Evolutionary conservation across 116 monocot species (phyloP).

Genomic region (Zostera marina): DNA sequence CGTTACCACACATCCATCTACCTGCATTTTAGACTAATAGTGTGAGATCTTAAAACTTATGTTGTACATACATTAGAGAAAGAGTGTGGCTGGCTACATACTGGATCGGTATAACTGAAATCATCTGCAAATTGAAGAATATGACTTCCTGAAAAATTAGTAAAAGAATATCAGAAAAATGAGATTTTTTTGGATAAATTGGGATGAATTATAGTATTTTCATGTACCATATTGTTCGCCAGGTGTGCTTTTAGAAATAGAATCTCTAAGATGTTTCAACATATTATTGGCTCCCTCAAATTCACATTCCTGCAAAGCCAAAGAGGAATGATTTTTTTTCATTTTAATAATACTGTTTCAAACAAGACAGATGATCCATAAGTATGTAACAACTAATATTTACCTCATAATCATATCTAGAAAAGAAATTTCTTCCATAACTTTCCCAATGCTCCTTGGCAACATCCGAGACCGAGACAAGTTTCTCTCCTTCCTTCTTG

Average conservation of each 20-base stretch:
- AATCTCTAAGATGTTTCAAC: constrained; percentile 59
- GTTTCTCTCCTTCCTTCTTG: constrained; percentile 70
- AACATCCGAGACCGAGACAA: constrained; percentile 77
- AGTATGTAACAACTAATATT: background rate
- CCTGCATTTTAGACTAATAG: constrained; percentile 20
- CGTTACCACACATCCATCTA: constrained; percentile 74
- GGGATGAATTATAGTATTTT: constrained; percentile 1
- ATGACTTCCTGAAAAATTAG: constrained; percentile 46
- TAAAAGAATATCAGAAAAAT: constrained; percentile 1
- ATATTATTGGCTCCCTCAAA: constrained; percentile 76
- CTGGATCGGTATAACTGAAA: constrained; percentile 84
- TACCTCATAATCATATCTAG: constrained; percentile 99
- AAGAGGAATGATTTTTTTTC: background rate
- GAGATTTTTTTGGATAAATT: background rate
- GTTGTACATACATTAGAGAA: background rate
- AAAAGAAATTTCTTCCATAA: constrained; percentile 94
- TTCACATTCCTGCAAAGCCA: constrained; percentile 59
- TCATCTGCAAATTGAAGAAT: constrained; percentile 84
- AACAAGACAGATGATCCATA: background rate
- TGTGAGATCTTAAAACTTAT: background rate
- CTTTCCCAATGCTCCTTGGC: constrained; percentile 87
- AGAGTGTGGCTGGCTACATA: constrained; percentile 6
- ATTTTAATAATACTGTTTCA: background rate
- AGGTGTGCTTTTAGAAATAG: constrained; percentile 47
- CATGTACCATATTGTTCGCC: constrained; percentile 51